A percentile compares a stretch with the other conserved stretches of the same genome.
Conservation (phyloP, 1,284 basidiomycete genomes). For the Lentinus polychrous region DNA sequence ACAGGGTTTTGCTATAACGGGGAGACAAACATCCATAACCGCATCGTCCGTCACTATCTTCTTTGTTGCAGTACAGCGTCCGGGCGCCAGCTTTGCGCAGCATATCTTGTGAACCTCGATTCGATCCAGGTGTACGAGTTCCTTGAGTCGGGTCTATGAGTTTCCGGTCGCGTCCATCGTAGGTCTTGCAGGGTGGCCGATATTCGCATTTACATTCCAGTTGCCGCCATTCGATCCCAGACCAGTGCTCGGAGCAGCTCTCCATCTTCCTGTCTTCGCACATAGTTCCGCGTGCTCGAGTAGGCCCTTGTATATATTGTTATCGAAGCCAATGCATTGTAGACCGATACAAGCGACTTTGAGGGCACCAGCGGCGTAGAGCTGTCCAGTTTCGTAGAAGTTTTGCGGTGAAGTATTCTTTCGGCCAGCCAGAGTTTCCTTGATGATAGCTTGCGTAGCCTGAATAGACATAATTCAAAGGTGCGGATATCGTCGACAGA, state of each 20-base stretch:
- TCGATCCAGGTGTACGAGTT: too few relatives aligned
- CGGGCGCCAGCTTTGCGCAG: too few relatives aligned
- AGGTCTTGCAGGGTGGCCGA: neutral
- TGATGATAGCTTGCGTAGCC: slow-evolving; percentile 58
- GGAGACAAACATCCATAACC: too few relatives aligned
- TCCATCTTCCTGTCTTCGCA: slow-evolving; percentile 26
- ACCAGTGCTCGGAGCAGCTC: slow-evolving; percentile 7
- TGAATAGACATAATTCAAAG: slow-evolving; percentile 19
- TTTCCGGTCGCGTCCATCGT: too few relatives aligned
- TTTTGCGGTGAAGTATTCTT: slow-evolving; percentile 74
- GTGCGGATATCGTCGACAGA: neutral
- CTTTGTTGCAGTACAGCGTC: too few relatives aligned
- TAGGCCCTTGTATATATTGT: slow-evolving; percentile 47
- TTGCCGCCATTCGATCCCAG: slow-evolving; percentile 6
- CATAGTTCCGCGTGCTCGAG: slow-evolving; percentile 59
- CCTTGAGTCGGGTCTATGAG: too few relatives aligned
- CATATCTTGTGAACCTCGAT: too few relatives aligned
- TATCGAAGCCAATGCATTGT: slow-evolving; percentile 69
- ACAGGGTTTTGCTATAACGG: too few relatives aligned
- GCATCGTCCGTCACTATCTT: too few relatives aligned
- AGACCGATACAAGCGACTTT: slow-evolving; percentile 64
- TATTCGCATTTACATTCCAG: slow-evolving; percentile 7
- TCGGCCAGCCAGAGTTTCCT: slow-evolving; percentile 59
- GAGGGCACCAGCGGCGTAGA: slow-evolving; percentile 65
- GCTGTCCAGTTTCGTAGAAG: slow-evolving; percentile 61